phyloP scores from a whole-genome alignment of 768 basidiomycete genomes.

The Tricholoma furcatifolium region DNA sequence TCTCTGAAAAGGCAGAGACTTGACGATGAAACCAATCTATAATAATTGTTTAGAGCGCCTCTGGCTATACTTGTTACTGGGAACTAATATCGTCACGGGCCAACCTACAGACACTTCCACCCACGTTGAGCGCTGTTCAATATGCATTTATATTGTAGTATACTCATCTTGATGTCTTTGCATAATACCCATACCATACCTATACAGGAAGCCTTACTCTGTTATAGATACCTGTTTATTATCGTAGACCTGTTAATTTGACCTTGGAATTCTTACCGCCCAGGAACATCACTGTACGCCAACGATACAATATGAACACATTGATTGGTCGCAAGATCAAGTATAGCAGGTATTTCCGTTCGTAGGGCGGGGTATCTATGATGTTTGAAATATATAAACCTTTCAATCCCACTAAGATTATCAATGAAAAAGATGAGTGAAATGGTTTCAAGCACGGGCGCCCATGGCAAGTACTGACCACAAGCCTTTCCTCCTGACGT shows the following conservation, averaged over 20 bases:
- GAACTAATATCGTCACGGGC: slow-evolving; percentile 19
- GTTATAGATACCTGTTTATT: slow-evolving; percentile 2
- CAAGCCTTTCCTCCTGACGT: slow-evolving; percentile 27
- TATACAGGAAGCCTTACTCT: slow-evolving; percentile 12
- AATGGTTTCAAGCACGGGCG: too few species aligned
- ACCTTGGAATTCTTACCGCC: too few species aligned
- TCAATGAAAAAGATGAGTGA: too few species aligned
- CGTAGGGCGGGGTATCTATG: too few species aligned
- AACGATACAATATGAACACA: too few species aligned
- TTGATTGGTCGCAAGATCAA: too few species aligned
- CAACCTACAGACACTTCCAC: slow-evolving; percentile 15
- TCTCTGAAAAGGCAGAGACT: slow-evolving; percentile 21
- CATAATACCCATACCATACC: slow-evolving; percentile 19
- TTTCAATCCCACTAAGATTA: slow-evolving; percentile 21
- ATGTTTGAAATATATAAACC: neutral
- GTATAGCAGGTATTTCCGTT: too few species aligned
- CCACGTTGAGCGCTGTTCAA: slow-evolving; percentile 18
- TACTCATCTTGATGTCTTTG: slow-evolving; percentile 20
- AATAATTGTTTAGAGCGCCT: slow-evolving; percentile 12
- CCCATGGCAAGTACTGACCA: slow-evolving; percentile 19
- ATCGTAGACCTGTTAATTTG: neutral
- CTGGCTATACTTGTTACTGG: slow-evolving; percentile 16
- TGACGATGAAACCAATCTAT: slow-evolving; percentile 47
- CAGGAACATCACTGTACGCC: too few species aligned
- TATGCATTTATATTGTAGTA: slow-evolving; percentile 20